Evolutionary conservation across 78 protist species (phyloP).

Genomic region (Neovahlkampfia damariscottae): DNA sequence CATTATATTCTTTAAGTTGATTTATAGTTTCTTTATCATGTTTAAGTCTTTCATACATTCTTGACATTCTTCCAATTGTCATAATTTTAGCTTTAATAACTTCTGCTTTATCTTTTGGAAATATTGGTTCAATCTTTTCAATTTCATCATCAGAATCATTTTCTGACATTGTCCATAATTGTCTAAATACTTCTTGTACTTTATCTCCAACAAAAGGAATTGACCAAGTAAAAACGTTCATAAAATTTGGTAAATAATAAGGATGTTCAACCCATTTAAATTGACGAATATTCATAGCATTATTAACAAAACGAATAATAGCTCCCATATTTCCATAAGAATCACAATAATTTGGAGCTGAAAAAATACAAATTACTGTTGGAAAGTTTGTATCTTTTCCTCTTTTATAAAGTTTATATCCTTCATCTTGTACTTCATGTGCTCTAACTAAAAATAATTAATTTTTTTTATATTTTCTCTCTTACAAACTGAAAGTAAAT

Average conservation of each 20-base stretch:
- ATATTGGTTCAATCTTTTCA: not conserved
- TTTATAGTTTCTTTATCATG: constrained; percentile 79
- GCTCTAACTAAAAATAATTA: constrained; percentile 83
- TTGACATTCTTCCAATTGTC: constrained; percentile 58
- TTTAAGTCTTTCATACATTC: constrained; percentile 61
- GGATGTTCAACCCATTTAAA: constrained; percentile 88
- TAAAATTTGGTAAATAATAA: constrained; percentile 94
- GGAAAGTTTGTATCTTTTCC: constrained; percentile 81
- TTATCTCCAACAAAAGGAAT: constrained; percentile 97
- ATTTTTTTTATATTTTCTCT: too few species aligned
- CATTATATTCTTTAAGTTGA: constrained; percentile 63
- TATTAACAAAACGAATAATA: constrained; percentile 51
- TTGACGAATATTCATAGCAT: constrained; percentile 89
- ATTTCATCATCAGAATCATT: constrained; percentile 54
- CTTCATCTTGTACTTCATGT: constrained; percentile 92
- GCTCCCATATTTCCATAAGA: constrained; percentile 92
- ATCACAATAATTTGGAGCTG: constrained; percentile 98
- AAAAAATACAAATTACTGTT: constrained; percentile 92
- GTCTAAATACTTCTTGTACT: constrained; percentile 39
- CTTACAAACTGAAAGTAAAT: constrained; percentile 71
- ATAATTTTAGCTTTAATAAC: constrained; percentile 42
- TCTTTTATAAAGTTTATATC: constrained; percentile 71
- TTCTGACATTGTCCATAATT: constrained; percentile 26
- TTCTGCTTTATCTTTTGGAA: not conserved
- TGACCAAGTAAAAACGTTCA: constrained; percentile 95